phyloP scores from a whole-genome alignment of 2,329 filamentous ascomycete species.

The Diaporthe sp. region DNA sequence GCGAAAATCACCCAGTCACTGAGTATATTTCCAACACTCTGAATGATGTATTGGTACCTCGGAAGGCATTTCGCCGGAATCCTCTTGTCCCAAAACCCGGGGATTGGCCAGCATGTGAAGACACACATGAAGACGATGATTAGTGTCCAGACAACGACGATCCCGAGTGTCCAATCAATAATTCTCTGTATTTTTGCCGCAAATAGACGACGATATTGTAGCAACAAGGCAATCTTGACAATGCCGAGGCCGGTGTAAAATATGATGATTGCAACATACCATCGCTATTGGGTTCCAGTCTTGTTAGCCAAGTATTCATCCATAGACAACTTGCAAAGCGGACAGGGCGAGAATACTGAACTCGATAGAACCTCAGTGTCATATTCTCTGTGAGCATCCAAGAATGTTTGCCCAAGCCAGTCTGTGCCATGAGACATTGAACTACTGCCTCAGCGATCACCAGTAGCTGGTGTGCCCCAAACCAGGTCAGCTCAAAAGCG shows the following conservation, averaged over 20 bases:
- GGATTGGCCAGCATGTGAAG: constrained; percentile 21
- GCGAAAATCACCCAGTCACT: constrained; percentile 12
- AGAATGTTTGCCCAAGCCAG: constrained; percentile 11
- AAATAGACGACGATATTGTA: constrained; percentile 11
- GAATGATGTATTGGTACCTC: background rate
- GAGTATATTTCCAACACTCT: constrained; percentile 1
- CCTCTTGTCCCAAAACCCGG: constrained; percentile 10
- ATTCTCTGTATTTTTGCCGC: constrained; percentile 1
- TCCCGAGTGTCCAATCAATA: constrained; percentile 7
- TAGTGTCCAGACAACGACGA: background rate
- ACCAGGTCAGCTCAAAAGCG: background rate
- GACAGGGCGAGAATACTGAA: background rate
- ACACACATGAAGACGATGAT: constrained; percentile 4
- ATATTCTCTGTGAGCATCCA: constrained; percentile 1
- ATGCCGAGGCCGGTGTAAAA: constrained; percentile 12
- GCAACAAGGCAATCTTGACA: constrained; percentile 2
- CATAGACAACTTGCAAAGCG: background rate
- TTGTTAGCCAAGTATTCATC: background rate
- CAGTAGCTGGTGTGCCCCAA: background rate
- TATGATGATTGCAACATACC: constrained; percentile 14
- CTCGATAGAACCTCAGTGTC: constrained; percentile 1
- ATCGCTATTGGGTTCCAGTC: background rate
- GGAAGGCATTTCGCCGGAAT: background rate
- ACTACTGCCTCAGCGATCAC: constrained; percentile 2
- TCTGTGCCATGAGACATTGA: constrained; percentile 5